Conservation (phyloP, 1,139 yeast species). For the Scheffersomyces segobiensis region DNA sequence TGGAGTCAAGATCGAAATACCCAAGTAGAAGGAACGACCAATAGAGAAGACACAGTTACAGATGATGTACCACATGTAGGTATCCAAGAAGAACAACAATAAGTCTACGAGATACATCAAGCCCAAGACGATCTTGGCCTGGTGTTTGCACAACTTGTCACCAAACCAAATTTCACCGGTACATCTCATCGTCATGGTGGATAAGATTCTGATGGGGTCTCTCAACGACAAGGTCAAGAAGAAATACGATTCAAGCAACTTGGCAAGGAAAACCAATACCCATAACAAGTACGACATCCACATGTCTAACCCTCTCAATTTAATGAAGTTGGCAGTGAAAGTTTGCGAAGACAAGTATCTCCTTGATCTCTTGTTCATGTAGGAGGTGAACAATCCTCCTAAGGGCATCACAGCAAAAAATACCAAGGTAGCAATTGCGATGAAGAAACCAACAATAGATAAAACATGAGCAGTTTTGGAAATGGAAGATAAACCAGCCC, state of each 20-base stretch:
- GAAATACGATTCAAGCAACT: slow-evolving; percentile 86
- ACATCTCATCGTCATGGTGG: slow-evolving; percentile 51
- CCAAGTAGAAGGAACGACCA: slow-evolving; percentile 96
- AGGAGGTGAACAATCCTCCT: slow-evolving; percentile 94
- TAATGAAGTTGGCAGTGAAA: slow-evolving; percentile 88
- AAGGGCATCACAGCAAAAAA: slow-evolving; percentile 95
- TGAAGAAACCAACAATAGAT: slow-evolving; percentile 85
- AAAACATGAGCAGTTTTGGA: slow-evolving; percentile 81
- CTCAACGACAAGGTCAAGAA: slow-evolving; percentile 87
- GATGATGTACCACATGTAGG: slow-evolving; percentile 97
- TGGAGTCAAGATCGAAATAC: slow-evolving; percentile 97
- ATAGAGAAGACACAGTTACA: slow-evolving; percentile 93
- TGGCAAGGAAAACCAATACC: slow-evolving; percentile 86
- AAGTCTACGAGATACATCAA: slow-evolving; percentile 90
- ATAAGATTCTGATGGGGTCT: slow-evolving; percentile 83
- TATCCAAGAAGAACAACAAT: slow-evolving; percentile 95
- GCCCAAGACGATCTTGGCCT: slow-evolving; percentile 85
- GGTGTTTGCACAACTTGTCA: slow-evolving; percentile 71
- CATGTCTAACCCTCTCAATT: slow-evolving; percentile 85
- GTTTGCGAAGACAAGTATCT: slow-evolving; percentile 92
- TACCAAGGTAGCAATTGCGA: slow-evolving; percentile 78
- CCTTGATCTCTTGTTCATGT: slow-evolving; percentile 86
- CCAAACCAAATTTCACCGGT: slow-evolving; percentile 91
- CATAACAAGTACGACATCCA: slow-evolving; percentile 94
- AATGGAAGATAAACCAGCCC: slow-evolving; percentile 66